Base-by-base conservation (phyloP, 139 green algal species). In the Coelastrella sp. region DNA sequence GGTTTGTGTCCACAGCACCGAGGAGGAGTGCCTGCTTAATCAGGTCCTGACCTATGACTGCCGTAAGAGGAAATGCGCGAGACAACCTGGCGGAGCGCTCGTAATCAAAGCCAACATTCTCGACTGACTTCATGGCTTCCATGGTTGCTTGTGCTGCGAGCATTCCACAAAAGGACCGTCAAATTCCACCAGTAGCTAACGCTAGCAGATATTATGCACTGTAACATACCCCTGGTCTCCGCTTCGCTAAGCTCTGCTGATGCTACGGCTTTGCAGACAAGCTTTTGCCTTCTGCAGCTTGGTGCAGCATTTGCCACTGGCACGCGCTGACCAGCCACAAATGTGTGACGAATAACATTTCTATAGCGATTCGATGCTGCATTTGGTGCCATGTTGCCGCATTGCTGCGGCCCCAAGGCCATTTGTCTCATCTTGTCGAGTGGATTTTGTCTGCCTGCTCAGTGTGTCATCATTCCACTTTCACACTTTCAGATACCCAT, bases 21-120 rank as follows among this genome's bases (percentile, higher is more conserved):
- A 99, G 95, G 73, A 99, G 95, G 87, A 99, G 93, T 10, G 98
- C 98, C 89, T 97, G 91, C 94, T 99, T 99, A 90, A 99, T 99
- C 56, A 93, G 73, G 92, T 99, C 97, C 94, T 99, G 96, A 17
- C 97, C 97, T 14, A 99, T 95, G 7, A 99, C 96, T 15, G 95
- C 95, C 8, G 97, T 92, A 24, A 99, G 93, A 4, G 97, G 97
- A 87, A 96, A 98, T 57, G 94, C 92, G 56, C 96, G 93, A 19
- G 92, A 75, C 35, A 96, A 61, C 58, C 92, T 91, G 10, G 27
- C 79, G 20, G 73, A 87, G 9, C 80, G 63, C 59, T 91, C 65
- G 10, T 22, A 61, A 65, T 94, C 92, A 35, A 92, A 94, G 65
- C 92, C 92, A 70, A 91, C 87, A 63, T 84, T 68, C 73, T 90